These are phyloP conservation scores for Diaporthe helianthi DNA, from an alignment of 2,329 filamentous ascomycete genomes.

Conservation along the genomic window DNA sequence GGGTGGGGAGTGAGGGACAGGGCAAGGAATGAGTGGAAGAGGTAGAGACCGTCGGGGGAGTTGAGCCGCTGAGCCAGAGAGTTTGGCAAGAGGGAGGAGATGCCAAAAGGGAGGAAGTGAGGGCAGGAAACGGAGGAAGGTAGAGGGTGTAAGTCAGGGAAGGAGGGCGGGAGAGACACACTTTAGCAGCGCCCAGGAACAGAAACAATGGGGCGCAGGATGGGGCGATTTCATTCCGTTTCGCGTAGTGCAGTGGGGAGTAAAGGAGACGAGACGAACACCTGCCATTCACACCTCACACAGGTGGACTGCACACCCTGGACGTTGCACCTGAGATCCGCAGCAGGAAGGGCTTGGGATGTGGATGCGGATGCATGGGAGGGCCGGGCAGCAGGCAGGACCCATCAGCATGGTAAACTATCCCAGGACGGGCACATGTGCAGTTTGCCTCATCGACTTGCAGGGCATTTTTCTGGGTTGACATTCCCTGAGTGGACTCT, in stretches of 20 bases:
- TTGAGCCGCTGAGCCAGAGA: not conserved
- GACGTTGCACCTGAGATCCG: constrained; percentile 14
- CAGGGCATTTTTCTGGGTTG: too few species aligned
- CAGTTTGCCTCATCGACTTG: constrained; percentile 22
- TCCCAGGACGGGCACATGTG: constrained; percentile 10
- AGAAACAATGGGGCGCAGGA: constrained; percentile 20
- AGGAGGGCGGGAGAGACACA: constrained; percentile 28
- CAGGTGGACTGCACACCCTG: constrained; percentile 16
- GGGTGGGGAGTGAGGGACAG: not conserved
- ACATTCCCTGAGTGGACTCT: too few species aligned
- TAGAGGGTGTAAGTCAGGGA: constrained; percentile 25
- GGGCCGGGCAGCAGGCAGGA: constrained; percentile 18
- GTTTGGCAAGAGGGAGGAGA: constrained; percentile 22
- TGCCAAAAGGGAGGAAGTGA: constrained; percentile 27
- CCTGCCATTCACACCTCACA: constrained; percentile 17
- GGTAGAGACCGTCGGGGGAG: constrained; percentile 12
- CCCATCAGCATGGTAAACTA: constrained; percentile 29
- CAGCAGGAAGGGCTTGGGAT: not conserved
- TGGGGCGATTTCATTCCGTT: constrained; percentile 31
- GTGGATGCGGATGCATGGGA: constrained; percentile 10
- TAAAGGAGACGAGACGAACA: constrained; percentile 28
- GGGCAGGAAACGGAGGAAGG: constrained; percentile 19
- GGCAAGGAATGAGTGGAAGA: constrained; percentile 17
- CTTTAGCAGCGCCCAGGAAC: constrained; percentile 14
- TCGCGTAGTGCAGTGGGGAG: constrained; percentile 32